Percentiles rank a stretch among this genome's conserved stretches.
Conservation (phyloP, 257 asterid genomes). For the Solanum commersonii region DNA sequence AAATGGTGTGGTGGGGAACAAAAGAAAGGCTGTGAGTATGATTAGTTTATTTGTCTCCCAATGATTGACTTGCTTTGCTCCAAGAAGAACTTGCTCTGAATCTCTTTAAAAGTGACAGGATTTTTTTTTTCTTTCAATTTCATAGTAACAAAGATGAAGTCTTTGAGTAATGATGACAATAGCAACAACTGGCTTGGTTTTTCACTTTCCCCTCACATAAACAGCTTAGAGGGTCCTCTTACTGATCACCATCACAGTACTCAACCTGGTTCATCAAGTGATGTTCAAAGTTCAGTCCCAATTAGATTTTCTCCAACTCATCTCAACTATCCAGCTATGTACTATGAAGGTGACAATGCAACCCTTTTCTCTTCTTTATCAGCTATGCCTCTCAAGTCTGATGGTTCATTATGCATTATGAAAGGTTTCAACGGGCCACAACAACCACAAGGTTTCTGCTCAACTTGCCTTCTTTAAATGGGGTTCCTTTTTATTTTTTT, state of each 20-base stretch:
- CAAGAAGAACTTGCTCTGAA: slow-evolving; percentile 1
- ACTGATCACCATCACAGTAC: slow-evolving; percentile 14
- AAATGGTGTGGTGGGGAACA: slow-evolving; percentile 19
- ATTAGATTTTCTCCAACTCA: slow-evolving; percentile 18
- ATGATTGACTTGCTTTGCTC: slow-evolving; percentile 52
- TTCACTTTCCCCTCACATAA: slow-evolving; percentile 60
- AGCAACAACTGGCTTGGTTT: slow-evolving; percentile 54
- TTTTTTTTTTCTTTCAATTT: not conserved
- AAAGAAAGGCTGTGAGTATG: slow-evolving; percentile 14
- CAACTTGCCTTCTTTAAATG: not conserved
- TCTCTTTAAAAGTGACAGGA: not conserved
- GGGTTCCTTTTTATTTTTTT: not conserved
- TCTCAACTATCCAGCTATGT: slow-evolving; percentile 34
- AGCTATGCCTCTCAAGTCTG: slow-evolving; percentile 86
- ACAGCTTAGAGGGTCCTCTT: slow-evolving; percentile 43
- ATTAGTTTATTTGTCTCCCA: slow-evolving; percentile 54
- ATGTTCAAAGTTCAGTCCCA: slow-evolving; percentile 26
- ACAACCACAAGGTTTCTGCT: slow-evolving; percentile 53
- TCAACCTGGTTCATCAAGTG: slow-evolving; percentile 31
- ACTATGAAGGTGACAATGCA: slow-evolving; percentile 45
- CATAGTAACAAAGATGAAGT: slow-evolving; percentile 17
- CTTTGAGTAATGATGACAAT: slow-evolving; percentile 40
- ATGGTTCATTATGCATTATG: slow-evolving; percentile 83
- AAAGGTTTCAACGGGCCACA: slow-evolving; percentile 63
- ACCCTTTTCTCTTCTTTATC: slow-evolving; percentile 43